A percentile compares a stretch with the other conserved stretches of the same genome.
Conservation (phyloP, 2,329 filamentous ascomycete species). For the Verticillium zaregamsianum region DNA sequence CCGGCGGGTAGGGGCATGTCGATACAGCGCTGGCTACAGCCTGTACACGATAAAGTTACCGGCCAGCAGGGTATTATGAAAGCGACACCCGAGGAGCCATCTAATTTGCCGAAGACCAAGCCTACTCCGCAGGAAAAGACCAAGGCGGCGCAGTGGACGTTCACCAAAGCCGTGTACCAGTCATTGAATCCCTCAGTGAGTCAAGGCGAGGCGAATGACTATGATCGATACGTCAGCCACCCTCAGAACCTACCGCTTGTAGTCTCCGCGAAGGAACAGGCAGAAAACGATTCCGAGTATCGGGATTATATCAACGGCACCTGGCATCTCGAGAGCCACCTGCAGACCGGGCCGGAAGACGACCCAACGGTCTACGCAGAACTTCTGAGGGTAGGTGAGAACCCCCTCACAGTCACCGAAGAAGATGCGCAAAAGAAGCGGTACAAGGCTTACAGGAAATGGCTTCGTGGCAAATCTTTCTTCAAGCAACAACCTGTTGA, state of each 20-base stretch:
- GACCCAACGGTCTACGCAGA: slow-evolving; percentile 72
- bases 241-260: slow-evolving; percentile 86
- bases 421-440: slow-evolving; percentile 89
- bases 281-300: slow-evolving; percentile 63
- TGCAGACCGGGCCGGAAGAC: slow-evolving; percentile 52
- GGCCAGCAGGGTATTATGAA: slow-evolving; percentile 54
- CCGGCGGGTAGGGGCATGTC: slow-evolving; percentile 15
- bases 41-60: slow-evolving; percentile 19
- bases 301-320: slow-evolving; percentile 73
- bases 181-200: slow-evolving; percentile 83
- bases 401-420: slow-evolving; percentile 81
- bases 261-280: slow-evolving; percentile 62
- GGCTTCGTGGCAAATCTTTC: slow-evolving; percentile 89
- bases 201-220: slow-evolving; percentile 74
- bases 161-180: slow-evolving; percentile 79
- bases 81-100: slow-evolving; percentile 26
- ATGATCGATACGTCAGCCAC: slow-evolving; percentile 82
- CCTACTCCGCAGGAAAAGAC: slow-evolving; percentile 67
- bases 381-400: slow-evolving; percentile 71
- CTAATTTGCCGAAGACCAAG: slow-evolving; percentile 39
- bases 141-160: slow-evolving; percentile 81
- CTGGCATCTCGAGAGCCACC: slow-evolving; percentile 27
- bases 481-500: slow-evolving; percentile 83
- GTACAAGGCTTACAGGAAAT: slow-evolving; percentile 95
- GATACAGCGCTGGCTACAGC: slow-evolving; percentile 60